These are phyloP conservation scores for Herpetomonas tarakana DNA, from an alignment of 208 protist species.

Conservation along the genomic window DNA sequence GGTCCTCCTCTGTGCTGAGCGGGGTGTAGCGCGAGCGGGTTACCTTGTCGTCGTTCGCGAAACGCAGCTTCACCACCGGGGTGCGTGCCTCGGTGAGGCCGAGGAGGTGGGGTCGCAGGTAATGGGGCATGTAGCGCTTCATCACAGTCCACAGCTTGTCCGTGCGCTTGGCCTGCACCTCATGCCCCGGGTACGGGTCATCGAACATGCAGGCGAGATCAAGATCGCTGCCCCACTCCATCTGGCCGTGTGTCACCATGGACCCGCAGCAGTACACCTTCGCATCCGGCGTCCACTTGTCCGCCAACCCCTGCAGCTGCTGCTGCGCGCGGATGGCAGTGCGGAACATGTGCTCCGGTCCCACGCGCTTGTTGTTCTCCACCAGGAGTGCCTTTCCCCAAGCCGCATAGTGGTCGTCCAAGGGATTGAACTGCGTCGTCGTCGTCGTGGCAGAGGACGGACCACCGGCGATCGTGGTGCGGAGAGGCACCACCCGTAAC, in stretches of 20 bases:
- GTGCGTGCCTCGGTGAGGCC: conserved; percentile 79
- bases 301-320: conserved; percentile 78
- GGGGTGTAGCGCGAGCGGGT: conserved; percentile 65
- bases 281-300: conserved; percentile 88
- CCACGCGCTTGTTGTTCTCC: conserved; percentile 80
- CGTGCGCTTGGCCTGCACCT: conserved; percentile 76
- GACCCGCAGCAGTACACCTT: conserved; percentile 89
- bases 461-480: too few species aligned
- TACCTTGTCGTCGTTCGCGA: conserved; percentile 83
- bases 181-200: conserved; percentile 78
- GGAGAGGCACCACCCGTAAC: too few species aligned
- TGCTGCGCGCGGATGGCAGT: conserved; percentile 75
- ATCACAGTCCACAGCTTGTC: conserved; percentile 89
- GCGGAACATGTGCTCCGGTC: conserved; percentile 84
- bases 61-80: conserved; percentile 82
- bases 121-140: conserved; percentile 84
- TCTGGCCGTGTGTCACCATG: conserved; percentile 85
- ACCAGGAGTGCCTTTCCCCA: conserved; percentile 75
- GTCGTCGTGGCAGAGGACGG: not conserved
- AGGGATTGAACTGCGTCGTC: conserved; percentile 27
- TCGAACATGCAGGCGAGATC: conserved; percentile 90
- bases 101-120: conserved; percentile 70
- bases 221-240: conserved; percentile 90
- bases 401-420: conserved; percentile 64
- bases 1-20: conserved; percentile 83